phyloP scores from a whole-genome alignment of 2,329 filamentous ascomycete genomes.

The Rhynchosporium graminicola region DNA sequence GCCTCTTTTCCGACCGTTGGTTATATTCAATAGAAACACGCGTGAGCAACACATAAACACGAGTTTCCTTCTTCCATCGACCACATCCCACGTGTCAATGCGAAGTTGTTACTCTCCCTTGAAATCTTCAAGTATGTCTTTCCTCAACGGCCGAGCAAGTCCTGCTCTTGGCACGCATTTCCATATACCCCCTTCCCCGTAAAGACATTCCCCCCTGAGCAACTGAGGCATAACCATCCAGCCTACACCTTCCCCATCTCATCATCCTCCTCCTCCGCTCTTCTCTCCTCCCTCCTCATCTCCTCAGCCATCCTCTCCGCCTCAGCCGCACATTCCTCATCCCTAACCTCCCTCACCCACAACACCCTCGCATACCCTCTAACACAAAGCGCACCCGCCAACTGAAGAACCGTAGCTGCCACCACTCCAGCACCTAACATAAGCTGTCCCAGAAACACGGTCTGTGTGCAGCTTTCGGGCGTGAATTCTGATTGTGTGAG shows the following conservation, averaged over 20 bases:
- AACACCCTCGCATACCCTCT: constrained; percentile 35
- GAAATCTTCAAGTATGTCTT: too few species aligned
- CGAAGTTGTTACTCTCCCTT: too few species aligned
- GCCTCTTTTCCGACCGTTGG: too few species aligned
- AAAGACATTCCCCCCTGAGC: background rate
- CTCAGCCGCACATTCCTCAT: constrained; percentile 3
- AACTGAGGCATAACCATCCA: background rate
- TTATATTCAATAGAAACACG: too few species aligned
- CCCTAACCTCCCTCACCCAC: constrained; percentile 27
- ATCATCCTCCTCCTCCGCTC: constrained; percentile 6
- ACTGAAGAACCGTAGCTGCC: constrained; percentile 33
- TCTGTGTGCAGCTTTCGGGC: constrained; percentile 13
- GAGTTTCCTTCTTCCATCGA: too few species aligned
- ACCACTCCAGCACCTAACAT: constrained; percentile 32
- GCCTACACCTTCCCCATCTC: background rate
- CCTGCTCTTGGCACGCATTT: too few species aligned
- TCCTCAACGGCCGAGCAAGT: too few species aligned
- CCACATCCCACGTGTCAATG: too few species aligned
- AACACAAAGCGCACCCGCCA: constrained; percentile 37
- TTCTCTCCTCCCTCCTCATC: constrained; percentile 10
- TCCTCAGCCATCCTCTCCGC: background rate
- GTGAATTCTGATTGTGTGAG: constrained; percentile 1
- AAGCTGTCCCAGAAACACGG: constrained; percentile 26
- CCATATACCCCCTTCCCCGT: too few species aligned
- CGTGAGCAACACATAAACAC: too few species aligned